A percentile compares a stretch with the other conserved stretches of the same genome.
These are phyloP conservation scores for Microstegium vimineum DNA, from an alignment of 176 grass and related monocot species.

Conservation along the genomic window DNA sequence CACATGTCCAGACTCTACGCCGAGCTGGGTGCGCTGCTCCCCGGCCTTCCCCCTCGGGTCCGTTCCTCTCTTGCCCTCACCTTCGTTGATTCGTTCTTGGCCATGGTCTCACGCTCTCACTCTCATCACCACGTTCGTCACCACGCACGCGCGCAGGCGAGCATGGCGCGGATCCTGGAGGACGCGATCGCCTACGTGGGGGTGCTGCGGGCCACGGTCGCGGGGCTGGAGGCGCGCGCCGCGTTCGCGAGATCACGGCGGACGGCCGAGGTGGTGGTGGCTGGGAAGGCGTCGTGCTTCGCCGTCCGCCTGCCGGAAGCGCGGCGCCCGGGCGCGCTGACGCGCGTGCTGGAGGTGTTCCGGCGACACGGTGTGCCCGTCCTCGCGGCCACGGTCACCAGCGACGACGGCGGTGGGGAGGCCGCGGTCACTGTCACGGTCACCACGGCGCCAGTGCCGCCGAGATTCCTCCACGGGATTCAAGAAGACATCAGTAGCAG, in stretches of 20 bases:
- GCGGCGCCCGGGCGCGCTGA: neutral
- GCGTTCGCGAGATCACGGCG: neutral
- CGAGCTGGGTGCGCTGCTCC: constrained; percentile 23
- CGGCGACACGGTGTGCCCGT: constrained; percentile 28
- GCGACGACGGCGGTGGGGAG: neutral
- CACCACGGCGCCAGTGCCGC: neutral
- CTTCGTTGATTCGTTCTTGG: neutral
- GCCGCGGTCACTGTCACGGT: constrained; percentile 16
- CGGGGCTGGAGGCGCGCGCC: constrained; percentile 19
- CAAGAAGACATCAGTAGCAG: constrained; percentile 31
- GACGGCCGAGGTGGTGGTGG: neutral
- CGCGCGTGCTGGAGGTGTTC: constrained; percentile 34
- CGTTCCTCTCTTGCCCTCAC: neutral
- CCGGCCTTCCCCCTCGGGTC: neutral
- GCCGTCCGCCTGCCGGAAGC: neutral
- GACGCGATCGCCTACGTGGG: constrained; percentile 39
- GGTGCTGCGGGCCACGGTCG: constrained; percentile 5
- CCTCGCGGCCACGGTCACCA: neutral
- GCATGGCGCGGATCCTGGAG: constrained; percentile 25
- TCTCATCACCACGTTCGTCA: neutral
- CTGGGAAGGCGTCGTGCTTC: constrained; percentile 30
- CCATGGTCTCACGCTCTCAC: neutral
- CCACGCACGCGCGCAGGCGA: neutral
- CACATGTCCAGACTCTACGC: constrained; percentile 17
- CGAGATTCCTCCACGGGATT: constrained; percentile 19